These are phyloP conservation scores for Ambrosiella beaveri DNA, from an alignment of 2,329 filamentous ascomycete genomes.

Conservation along the genomic window DNA sequence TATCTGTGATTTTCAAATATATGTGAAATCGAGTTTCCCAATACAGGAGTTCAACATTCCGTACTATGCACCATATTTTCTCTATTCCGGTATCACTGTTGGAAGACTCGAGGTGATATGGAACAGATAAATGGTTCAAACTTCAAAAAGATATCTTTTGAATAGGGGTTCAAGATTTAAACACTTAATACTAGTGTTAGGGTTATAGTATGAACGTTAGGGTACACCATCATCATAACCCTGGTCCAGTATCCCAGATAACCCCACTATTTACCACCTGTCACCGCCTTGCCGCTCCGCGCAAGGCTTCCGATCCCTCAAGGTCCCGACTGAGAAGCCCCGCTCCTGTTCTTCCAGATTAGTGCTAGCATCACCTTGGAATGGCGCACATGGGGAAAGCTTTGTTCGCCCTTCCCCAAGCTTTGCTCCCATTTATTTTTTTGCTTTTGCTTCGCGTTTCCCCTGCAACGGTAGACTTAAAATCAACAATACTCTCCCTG, in stretches of 20 bases:
- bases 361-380: constrained; percentile 1
- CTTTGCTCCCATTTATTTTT: background rate
- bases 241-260: background rate
- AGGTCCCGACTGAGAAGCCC: background rate
- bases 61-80: no score
- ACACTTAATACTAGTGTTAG: no score
- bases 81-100: no score
- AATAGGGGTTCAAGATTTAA: no score
- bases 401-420: background rate
- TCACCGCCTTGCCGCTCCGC: background rate
- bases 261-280: constrained; percentile 1
- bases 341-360: background rate
- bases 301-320: background rate
- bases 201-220: no score
- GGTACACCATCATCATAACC: no score
- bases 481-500: constrained; percentile 5
- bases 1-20: no score
- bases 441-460: constrained; percentile 5
- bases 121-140: no score
- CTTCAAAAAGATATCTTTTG: no score
- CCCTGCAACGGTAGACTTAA: constrained; percentile 9
- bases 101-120: no score
- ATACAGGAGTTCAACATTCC: no score
- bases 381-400: background rate
- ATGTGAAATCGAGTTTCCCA: no score